These are phyloP conservation scores for Scenedesmus sp. DNA, from an alignment of 163 green algal species.

Conservation along the genomic window DNA sequence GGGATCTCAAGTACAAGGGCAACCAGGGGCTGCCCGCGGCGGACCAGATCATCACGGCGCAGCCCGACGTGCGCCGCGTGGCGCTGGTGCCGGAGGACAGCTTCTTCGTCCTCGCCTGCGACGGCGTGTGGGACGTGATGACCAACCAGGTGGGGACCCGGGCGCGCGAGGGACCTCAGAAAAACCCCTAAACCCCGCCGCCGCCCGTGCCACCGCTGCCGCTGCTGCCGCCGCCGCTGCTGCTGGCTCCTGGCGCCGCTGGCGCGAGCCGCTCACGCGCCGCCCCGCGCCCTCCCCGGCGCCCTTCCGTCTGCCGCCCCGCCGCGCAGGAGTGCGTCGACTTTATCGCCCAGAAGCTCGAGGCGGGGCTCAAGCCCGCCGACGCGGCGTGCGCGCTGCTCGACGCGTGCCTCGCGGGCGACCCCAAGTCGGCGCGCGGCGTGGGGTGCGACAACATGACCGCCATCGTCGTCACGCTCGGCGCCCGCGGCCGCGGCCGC, in stretches of 20 bases:
- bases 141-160: too few species aligned
- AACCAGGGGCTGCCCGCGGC: constrained; percentile 73
- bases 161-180: too few species aligned
- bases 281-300: too few species aligned
- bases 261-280: too few species aligned
- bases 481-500: too few species aligned
- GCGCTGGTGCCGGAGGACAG: constrained; percentile 28
- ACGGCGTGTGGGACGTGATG: constrained; percentile 96
- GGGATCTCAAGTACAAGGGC: constrained; percentile 96
- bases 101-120: constrained; percentile 82
- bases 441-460: constrained; percentile 97
- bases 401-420: constrained; percentile 84
- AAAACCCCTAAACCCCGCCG: too few species aligned
- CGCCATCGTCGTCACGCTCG: constrained; percentile 65
- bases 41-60: constrained; percentile 91
- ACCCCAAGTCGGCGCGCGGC: constrained; percentile 84
- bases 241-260: too few species aligned
- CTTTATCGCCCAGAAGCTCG: constrained; percentile 76
- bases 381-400: constrained; percentile 75
- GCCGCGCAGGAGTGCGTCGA: constrained; percentile 85
- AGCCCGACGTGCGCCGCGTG: constrained; percentile 79
- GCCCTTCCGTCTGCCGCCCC: too few species aligned
- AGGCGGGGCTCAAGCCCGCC: constrained; percentile 54
- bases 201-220: too few species aligned
- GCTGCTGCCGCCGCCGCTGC: too few species aligned